Conservation (phyloP, 2,329 filamentous ascomycete genomes). For the Didymellaceae sp. region DNA sequence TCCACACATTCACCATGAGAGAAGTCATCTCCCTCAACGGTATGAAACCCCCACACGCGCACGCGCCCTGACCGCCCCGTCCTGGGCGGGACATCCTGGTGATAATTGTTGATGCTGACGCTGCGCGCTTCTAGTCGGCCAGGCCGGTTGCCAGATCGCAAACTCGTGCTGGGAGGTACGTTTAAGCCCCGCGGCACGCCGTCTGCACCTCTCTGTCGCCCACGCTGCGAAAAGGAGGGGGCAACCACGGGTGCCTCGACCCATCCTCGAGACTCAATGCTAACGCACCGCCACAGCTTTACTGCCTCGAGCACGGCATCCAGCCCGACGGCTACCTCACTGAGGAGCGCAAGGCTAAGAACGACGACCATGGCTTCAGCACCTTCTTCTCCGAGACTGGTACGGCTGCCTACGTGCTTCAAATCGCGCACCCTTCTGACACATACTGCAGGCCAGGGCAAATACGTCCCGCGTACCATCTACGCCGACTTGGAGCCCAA, state of each 20-base stretch:
- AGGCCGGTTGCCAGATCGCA: slow-evolving; percentile 99
- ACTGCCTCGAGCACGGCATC: slow-evolving; percentile 99
- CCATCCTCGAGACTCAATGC: slow-evolving; percentile 36
- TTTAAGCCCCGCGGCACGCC: slow-evolving; percentile 38
- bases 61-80: slow-evolving; percentile 48
- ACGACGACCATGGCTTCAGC: slow-evolving; percentile 97
- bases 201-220: slow-evolving; percentile 16
- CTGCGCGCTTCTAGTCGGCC: slow-evolving; percentile 77
- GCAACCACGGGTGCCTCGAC: slow-evolving; percentile 40
- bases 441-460: slow-evolving; percentile 79
- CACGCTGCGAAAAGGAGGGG: slow-evolving; percentile 31
- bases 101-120: slow-evolving; percentile 58
- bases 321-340: slow-evolving; percentile 99
- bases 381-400: slow-evolving; percentile 99
- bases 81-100: slow-evolving; percentile 33
- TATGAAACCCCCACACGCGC: slow-evolving; percentile 59
- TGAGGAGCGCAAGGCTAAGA: slow-evolving; percentile 92
- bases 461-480: slow-evolving; percentile 98
- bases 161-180: slow-evolving; percentile 99
- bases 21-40: slow-evolving; percentile 99
- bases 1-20: slow-evolving; percentile 74
- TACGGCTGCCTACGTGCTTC: slow-evolving; percentile 57
- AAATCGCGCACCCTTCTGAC: slow-evolving; percentile 31
- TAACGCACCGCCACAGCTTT: slow-evolving; percentile 70
- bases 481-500: slow-evolving; percentile 99